These are phyloP conservation scores for Phytopythium delawarense DNA, from an alignment of 352 stramenopile species.

Conservation along the genomic window DNA sequence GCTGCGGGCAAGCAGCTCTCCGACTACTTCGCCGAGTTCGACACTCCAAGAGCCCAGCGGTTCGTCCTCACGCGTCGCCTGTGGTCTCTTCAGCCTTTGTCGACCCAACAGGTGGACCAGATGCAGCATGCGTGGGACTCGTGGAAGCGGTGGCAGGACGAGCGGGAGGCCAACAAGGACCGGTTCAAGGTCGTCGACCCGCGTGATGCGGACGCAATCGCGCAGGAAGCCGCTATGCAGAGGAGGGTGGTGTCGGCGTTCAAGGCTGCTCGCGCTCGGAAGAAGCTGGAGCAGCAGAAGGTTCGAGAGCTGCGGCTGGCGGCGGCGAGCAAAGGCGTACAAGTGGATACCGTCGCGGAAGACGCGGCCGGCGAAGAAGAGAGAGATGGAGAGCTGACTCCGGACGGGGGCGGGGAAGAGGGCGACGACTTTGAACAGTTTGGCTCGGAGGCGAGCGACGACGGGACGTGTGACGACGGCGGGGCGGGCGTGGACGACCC, in stretches of 20 bases:
- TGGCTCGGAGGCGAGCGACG: conserved; percentile 43
- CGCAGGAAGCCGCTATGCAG: conserved; percentile 45
- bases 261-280: conserved; percentile 54
- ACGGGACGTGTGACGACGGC: conserved; percentile 28
- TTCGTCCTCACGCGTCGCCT: conserved; percentile 49
- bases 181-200: conserved; percentile 65
- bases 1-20: conserved; percentile 43
- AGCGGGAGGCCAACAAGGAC: conserved; percentile 56
- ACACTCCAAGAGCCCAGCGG: conserved; percentile 9
- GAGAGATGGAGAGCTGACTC: conserved; percentile 7
- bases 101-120: conserved; percentile 19
- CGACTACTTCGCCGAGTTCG: conserved; percentile 21
- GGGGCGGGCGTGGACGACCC: conserved; percentile 54
- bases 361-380: conserved; percentile 12
- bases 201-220: conserved; percentile 41
- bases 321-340: conserved; percentile 6
- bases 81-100: conserved; percentile 40
- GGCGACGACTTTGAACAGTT: conserved; percentile 47
- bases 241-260: conserved; percentile 66
- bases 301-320: conserved; percentile 42
- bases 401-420: conserved; percentile 16
- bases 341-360: conserved; percentile 72
- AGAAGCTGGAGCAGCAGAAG: conserved; percentile 59
- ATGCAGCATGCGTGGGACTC: conserved; percentile 32
- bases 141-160: conserved; percentile 48